Base-by-base conservation (phyloP, 208 protist species). In the Leishmania guyanensis region DNA sequence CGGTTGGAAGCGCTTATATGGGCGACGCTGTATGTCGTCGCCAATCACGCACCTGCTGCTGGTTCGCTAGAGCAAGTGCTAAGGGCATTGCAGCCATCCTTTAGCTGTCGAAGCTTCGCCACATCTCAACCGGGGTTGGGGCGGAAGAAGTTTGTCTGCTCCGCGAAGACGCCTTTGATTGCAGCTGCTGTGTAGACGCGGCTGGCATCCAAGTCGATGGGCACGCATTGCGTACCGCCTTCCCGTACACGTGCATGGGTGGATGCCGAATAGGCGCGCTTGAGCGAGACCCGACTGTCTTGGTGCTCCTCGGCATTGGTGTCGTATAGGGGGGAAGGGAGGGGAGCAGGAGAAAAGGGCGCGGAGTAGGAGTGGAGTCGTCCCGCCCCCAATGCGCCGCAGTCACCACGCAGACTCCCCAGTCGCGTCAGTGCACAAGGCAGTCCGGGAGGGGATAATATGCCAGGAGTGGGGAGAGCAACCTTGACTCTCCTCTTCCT, bases 51-150 rank as follows among this genome's bases (percentile, higher is more conserved):
- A 16, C 33, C 50, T n/a, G 33, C 6, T 53, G 33, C 56, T 20
- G 20, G 6, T 36, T 65, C 46, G 26, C 9, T 39, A 6, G 14
- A 29, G 43, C 39, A 12, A 0, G 33, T 39, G 14, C 65, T 56
- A n/a, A 93, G 79, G 1, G 72, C 72, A 43, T 74, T 74, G 64
- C 91, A 93, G 43, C 86, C 83, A 5, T 80, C 77, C 54, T 83
- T 84, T 33, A 94, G 79, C 78, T 91, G 80, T 5, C 85, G 80
- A 75, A 91, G 90, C 64, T 14, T 29, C 22, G 75, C 71, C 36
- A 84, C 79, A 75, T 75, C 82, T 14, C 90, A 88, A 22, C 90
- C 88, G 6, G 80, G 85, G 64, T 91, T 85, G 16, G 88, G 87
- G 78, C 89, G 90, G 9, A 79, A n/a, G 17, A 29, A 43, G 73